A percentile compares a stretch with the other conserved stretches of the same genome.
phyloP scores from a whole-genome alignment of 1,284 basidiomycete species.

The Rhizoctonia solani region DNA sequence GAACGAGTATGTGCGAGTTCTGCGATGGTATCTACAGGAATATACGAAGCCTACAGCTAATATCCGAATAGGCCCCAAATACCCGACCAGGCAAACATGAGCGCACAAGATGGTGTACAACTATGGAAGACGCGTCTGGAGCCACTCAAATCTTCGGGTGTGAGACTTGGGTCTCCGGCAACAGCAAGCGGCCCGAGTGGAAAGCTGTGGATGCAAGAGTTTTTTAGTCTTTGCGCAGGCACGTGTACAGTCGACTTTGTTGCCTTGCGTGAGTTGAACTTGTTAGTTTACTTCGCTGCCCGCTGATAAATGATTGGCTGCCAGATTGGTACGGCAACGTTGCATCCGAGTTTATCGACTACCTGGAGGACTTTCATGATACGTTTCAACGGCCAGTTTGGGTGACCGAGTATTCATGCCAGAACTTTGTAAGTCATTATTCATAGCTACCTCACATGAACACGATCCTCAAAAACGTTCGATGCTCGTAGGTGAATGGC shows the following conservation, averaged over 20 bases:
- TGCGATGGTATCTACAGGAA: neutral
- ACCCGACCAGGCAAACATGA: slow-evolving; percentile 42
- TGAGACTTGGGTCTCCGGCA: slow-evolving; percentile 51
- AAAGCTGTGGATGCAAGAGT: slow-evolving; percentile 51
- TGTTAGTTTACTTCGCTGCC: slow-evolving; percentile 32
- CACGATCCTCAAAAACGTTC: too few species aligned
- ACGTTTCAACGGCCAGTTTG: slow-evolving; percentile 58
- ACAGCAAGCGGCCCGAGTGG: slow-evolving; percentile 50
- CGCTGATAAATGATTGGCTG: neutral
- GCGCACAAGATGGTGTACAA: slow-evolving; percentile 39
- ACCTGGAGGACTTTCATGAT: slow-evolving; percentile 56
- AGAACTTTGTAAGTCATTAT: slow-evolving; percentile 45
- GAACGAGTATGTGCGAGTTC: slow-evolving; percentile 44
- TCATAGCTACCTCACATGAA: too few species aligned
- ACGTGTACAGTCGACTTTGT: slow-evolving; percentile 53
- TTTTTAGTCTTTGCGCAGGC: slow-evolving; percentile 48
- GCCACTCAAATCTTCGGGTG: slow-evolving; percentile 43
- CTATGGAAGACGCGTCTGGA: slow-evolving; percentile 41
- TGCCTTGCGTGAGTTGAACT: slow-evolving; percentile 47
- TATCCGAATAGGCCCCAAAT: slow-evolving; percentile 40
- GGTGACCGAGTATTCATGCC: slow-evolving; percentile 73
- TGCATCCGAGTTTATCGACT: slow-evolving; percentile 55
- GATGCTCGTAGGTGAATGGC: slow-evolving; percentile 10
- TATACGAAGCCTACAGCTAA: neutral
- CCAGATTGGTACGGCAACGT: slow-evolving; percentile 62